phyloP scores from a whole-genome alignment of 768 basidiomycete genomes.

The Russula ochroleuca region DNA sequence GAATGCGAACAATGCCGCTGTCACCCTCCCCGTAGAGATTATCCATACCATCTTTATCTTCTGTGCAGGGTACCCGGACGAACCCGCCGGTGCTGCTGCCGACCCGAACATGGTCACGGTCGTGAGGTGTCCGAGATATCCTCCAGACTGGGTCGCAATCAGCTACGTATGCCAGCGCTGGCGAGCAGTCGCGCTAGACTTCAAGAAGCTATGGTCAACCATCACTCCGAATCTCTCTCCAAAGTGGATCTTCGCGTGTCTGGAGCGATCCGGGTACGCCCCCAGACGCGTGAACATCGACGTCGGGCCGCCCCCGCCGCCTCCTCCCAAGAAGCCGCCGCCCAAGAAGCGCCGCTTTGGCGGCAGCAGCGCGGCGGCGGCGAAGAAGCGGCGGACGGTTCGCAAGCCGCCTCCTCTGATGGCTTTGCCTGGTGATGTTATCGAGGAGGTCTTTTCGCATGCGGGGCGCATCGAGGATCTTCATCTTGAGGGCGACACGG shows the following conservation, averaged over 20 bases:
- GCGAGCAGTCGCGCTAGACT: neutral
- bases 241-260: neutral
- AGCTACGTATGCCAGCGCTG: conserved; percentile 11
- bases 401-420: neutral
- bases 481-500: conserved; percentile 7
- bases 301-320: neutral
- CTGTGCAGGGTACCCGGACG: neutral
- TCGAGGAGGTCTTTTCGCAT: neutral
- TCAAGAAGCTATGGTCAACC: conserved; percentile 10
- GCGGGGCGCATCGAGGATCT: neutral
- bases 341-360: neutral
- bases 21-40: conserved; percentile 4
- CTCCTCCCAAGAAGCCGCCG: neutral
- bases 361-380: neutral
- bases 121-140: neutral
- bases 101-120: neutral
- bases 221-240: conserved; percentile 8
- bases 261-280: neutral
- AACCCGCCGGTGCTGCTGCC: neutral
- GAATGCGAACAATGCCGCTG: neutral
- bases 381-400: neutral
- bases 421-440: neutral
- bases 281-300: neutral
- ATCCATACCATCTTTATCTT: conserved; percentile 7
- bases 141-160: conserved; percentile 5